Conservation (phyloP, 805 yeast genomes). For the Yamadazyma akitaensis region DNA sequence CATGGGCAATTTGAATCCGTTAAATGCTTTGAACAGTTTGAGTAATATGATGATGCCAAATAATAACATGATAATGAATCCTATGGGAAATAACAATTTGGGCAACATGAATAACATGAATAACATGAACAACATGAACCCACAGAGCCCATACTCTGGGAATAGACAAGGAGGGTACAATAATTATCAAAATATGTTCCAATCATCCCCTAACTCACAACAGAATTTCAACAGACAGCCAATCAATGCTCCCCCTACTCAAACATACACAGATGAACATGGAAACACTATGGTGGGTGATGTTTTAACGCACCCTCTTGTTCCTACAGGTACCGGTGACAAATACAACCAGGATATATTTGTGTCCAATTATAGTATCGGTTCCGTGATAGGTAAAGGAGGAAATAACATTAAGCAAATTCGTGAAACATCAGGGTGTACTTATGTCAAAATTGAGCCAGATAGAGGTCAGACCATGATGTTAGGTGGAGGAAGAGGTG, state of each 20-base stretch:
- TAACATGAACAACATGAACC: slow-evolving; percentile 2
- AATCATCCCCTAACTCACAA: slow-evolving; percentile 6
- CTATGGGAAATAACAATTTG: neutral
- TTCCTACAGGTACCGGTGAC: slow-evolving; percentile 38
- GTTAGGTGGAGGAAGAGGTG: slow-evolving; percentile 43
- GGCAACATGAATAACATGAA: slow-evolving; percentile 2
- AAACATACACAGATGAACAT: slow-evolving; percentile 40
- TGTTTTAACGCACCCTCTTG: slow-evolving; percentile 39
- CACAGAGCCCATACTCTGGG: slow-evolving; percentile 8
- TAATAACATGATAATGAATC: slow-evolving; percentile 7
- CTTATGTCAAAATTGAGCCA: slow-evolving; percentile 68
- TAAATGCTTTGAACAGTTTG: slow-evolving; percentile 14
- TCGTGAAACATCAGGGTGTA: slow-evolving; percentile 66
- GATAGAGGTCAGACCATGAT: slow-evolving; percentile 50
- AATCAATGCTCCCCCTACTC: slow-evolving; percentile 28
- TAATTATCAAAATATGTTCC: slow-evolving; percentile 4
- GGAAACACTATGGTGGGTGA: slow-evolving; percentile 44
- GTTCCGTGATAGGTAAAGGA: slow-evolving; percentile 82
- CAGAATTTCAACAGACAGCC: slow-evolving; percentile 16
- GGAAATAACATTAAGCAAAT: slow-evolving; percentile 80
- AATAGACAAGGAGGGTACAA: slow-evolving; percentile 23
- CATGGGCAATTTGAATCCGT: slow-evolving; percentile 20
- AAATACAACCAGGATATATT: slow-evolving; percentile 64
- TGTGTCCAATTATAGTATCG: slow-evolving; percentile 76
- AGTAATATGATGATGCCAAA: slow-evolving; percentile 15